These are phyloP conservation scores for Pseudogymnoascus sp. DNA, from an alignment of 2,329 filamentous ascomycete genomes.

Conservation along the genomic window DNA sequence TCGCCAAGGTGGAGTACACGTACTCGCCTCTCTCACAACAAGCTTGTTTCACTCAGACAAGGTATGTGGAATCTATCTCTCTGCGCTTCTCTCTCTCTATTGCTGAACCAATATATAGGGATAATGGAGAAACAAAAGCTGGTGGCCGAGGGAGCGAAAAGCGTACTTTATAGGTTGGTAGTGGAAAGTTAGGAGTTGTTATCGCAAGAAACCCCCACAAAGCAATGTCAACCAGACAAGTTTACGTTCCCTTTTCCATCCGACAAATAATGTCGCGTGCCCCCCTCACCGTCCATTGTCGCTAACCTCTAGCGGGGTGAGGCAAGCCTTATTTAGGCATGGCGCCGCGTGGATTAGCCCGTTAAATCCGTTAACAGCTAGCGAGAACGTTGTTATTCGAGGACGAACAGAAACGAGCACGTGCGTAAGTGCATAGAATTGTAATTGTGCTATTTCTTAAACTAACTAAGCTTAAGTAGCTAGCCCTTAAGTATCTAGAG, in stretches of 20 bases:
- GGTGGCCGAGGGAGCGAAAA: neutral
- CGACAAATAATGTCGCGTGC: constrained; percentile 9
- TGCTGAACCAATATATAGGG: neutral
- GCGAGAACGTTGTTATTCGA: constrained; percentile 7
- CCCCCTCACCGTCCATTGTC: constrained; percentile 7
- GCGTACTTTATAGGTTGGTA: neutral
- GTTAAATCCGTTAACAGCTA: constrained; percentile 1
- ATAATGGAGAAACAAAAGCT: neutral
- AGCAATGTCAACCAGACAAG: constrained; percentile 4
- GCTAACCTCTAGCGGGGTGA: neutral
- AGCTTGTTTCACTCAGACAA: neutral
- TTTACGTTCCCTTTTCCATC: constrained; percentile 2
- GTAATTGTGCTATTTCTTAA: neutral
- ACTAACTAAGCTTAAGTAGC: neutral
- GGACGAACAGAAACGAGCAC: neutral
- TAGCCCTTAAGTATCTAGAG: too few species aligned
- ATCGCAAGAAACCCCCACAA: neutral
- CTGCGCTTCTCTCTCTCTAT: neutral
- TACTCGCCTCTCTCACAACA: constrained; percentile 4
- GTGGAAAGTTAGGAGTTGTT: neutral
- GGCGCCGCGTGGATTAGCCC: neutral
- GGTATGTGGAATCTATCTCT: neutral
- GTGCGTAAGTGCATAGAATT: neutral
- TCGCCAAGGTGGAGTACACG: constrained; percentile 2
- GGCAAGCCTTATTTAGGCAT: neutral